These are phyloP conservation scores for Helianthus tuberosus DNA, from an alignment of 129 eudicot genomes.

Conservation along the genomic window DNA sequence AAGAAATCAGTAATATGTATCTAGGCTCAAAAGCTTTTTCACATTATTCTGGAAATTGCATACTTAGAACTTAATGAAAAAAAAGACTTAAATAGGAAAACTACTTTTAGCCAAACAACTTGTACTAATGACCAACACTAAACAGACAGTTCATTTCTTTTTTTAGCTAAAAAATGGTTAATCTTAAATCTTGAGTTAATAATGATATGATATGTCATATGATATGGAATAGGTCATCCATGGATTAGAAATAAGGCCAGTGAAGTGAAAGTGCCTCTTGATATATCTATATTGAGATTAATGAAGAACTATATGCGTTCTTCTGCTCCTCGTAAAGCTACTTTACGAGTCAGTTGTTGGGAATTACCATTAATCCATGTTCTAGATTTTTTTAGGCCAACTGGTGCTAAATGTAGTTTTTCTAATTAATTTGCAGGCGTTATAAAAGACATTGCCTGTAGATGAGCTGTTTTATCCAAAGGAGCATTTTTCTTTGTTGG, in stretches of 20 bases:
- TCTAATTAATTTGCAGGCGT: background rate
- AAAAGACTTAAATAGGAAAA: too few species aligned
- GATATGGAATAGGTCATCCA: conserved; percentile 61
- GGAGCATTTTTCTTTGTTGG: conserved; percentile 56
- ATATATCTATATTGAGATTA: conserved; percentile 46
- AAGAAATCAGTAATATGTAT: too few species aligned
- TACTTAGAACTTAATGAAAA: too few species aligned
- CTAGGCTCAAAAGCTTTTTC: too few species aligned
- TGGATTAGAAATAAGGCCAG: conserved; percentile 60
- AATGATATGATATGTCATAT: too few species aligned
- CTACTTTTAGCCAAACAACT: too few species aligned
- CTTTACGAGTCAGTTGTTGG: too few species aligned
- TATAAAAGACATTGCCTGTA: conserved; percentile 66
- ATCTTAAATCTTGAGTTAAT: background rate
- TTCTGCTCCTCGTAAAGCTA: too few species aligned
- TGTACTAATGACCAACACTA: too few species aligned
- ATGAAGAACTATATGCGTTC: too few species aligned
- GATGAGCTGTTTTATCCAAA: conserved; percentile 47
- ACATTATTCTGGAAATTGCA: too few species aligned
- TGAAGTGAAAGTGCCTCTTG: conserved; percentile 74
- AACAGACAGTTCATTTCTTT: background rate
- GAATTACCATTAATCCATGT: background rate
- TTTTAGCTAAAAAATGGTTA: background rate
- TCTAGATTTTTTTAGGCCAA: background rate
- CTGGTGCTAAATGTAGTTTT: conserved; percentile 6